These are phyloP conservation scores for Xylaria grammica DNA, from an alignment of 495 filamentous ascomycete genomes.

Conservation along the genomic window DNA sequence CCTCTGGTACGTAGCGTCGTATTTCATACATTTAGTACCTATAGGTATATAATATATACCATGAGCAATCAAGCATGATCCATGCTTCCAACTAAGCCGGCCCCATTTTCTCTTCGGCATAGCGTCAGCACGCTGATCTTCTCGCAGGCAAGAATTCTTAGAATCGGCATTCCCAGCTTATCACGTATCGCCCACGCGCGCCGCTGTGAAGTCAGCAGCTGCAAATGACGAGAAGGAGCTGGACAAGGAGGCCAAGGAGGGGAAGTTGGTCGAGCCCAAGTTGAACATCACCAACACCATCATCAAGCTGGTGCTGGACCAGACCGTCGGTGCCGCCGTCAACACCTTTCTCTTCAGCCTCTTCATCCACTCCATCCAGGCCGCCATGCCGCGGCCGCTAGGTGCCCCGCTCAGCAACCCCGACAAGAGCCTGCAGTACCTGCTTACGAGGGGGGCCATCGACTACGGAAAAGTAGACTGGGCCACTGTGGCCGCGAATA, in stretches of 20 bases:
- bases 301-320: slow-evolving; percentile 84
- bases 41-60: too few relatives aligned
- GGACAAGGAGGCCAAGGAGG: slow-evolving; percentile 45
- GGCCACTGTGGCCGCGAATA: slow-evolving; percentile 35
- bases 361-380: slow-evolving; percentile 48
- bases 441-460: slow-evolving; percentile 33
- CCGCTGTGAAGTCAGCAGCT: slow-evolving; percentile 44
- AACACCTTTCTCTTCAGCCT: slow-evolving; percentile 79
- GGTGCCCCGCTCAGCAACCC: slow-evolving; percentile 29
- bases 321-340: slow-evolving; percentile 72
- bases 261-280: slow-evolving; percentile 51
- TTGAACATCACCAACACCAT: slow-evolving; percentile 73
- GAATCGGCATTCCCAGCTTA: slow-evolving; percentile 55
- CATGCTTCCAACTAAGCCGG: not conserved
- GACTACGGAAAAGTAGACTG: slow-evolving; percentile 41
- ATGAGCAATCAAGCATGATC: not conserved
- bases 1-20: slow-evolving; percentile 69
- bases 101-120: not conserved
- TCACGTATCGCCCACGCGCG: slow-evolving; percentile 42
- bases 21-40: too few relatives aligned
- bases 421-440: slow-evolving; percentile 30
- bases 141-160: slow-evolving; percentile 55
- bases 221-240: slow-evolving; percentile 47
- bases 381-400: slow-evolving; percentile 40
- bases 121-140: not conserved